Evolutionary conservation across 2,329 filamentous ascomycete genomes (phyloP), one percentile per base, ranked within the genome.

Genomic region (Colletotrichum siamense): DNA sequence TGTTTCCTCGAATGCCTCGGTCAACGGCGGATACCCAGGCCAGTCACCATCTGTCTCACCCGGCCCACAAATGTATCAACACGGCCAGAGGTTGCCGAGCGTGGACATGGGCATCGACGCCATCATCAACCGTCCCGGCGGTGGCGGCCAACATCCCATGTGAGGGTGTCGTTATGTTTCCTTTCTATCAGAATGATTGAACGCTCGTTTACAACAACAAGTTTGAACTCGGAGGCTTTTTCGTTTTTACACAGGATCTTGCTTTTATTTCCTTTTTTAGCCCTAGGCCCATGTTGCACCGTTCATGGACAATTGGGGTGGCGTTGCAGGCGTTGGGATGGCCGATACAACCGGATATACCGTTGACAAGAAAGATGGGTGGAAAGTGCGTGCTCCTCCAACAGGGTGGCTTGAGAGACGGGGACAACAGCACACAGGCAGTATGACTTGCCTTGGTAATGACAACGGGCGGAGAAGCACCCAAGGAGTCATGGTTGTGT

Each of bases 21-120:
- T 77, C 71, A 77, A 71, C n/a, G 84, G 87, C 78, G 81, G 84
- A 70, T 59, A 81, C 72, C 66, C 76, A 57, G 70, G 71, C 71
- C 79, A 81, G 69, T 78, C 79, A 55, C 80, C 83, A 76, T 78
- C 77, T 4, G 44, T 52, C 44, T 52, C 44, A 28, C 77, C 79
- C 32, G 77, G 75, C 26, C 73, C 77, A 7, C 76, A 79, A 36
- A 73, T 81, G n/a, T 77, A 80, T 18, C 73, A 78, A 78, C 82
- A 86, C 78, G 83, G 85, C 10, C 86, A 88, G 78, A 83, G 91
- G 57, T 84, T 91, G 71, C 86, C 91, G 8, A 90, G 89, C 77
- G 88, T 89, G 65, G 91, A 92, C 79, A 92, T 93, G 90, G 90
- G 89, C 28, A 92, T 93, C 79, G 89, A 89, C 68, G 86, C 89